Evolutionary conservation across 805 yeast genomes (phyloP), one percentile per base, ranked within the genome.

Genomic region (Cyberlindnera euphorbiae): DNA sequence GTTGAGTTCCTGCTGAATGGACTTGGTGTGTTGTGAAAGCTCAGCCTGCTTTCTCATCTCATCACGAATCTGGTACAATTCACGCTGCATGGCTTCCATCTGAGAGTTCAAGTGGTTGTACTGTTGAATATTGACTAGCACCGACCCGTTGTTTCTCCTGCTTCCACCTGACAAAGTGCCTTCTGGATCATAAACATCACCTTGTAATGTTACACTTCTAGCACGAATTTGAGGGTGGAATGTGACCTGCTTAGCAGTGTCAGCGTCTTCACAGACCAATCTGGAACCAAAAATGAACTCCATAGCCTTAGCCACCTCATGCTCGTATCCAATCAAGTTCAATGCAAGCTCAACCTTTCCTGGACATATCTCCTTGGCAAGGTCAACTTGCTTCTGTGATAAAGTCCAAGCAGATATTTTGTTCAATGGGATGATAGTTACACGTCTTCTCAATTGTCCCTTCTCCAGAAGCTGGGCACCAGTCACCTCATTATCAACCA

Each of bases 101-200:
- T 65, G 62, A 8, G 52, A 49, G 17, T 63, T 62, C 10, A 73
- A 51, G 12, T 52, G 57, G 49, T 83, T 82, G 47, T 71, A 80
- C 39, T 73, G 73, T 50, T 82, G 90, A 56, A 88, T 75, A 29
- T 74, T 75, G 9, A 75, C 56, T 38, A 89, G 65, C 3, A 82
- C 58, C 0, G 87, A 73, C 2, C 75, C 69, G 12, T 74, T 63
- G 32, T 67, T 66, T 44, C 69, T 77, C 47, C 90, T 71, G 15
- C 94, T 79, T n/a, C 97, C 97, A 32, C 99, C 99, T 1, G 96
- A 84, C 18, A 93, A 66, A 7, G 95, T 85, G 12, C 99, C 99
- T 47, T 82, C 87, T 0, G 98, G 98, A 55, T 93, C 98, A 60
- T 89, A 93, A 9, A 82, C 73, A 58, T 93, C 98, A 34, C 98